These are phyloP conservation scores for Termitomyces sp. DNA, from an alignment of 768 basidiomycete genomes.

Conservation along the genomic window DNA sequence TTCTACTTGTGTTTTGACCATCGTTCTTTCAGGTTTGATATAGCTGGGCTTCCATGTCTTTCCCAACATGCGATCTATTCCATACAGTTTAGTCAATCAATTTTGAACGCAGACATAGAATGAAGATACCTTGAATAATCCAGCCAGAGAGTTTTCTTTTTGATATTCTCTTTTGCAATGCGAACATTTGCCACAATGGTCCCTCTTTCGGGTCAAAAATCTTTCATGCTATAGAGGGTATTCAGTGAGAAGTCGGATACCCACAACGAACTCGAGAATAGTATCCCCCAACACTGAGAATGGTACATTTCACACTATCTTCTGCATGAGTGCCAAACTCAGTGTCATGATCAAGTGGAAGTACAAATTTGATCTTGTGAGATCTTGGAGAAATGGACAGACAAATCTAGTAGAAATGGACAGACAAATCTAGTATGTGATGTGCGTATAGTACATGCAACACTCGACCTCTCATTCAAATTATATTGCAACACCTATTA, in stretches of 20 bases:
- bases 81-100: background rate
- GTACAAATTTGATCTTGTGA: too few species aligned
- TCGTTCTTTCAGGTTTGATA: slow-evolving; percentile 11
- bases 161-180: slow-evolving; percentile 61
- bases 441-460: too few species aligned
- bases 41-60: slow-evolving; percentile 50
- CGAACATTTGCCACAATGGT: slow-evolving; percentile 68
- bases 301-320: too few species aligned
- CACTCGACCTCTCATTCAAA: too few species aligned
- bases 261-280: slow-evolving; percentile 60
- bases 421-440: too few species aligned
- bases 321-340: too few species aligned
- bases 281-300: slow-evolving; percentile 78
- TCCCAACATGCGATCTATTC: slow-evolving; percentile 37
- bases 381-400: too few species aligned
- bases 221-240: slow-evolving; percentile 81
- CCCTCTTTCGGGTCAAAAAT: slow-evolving; percentile 64
- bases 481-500: background rate
- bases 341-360: too few species aligned
- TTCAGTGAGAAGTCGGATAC: slow-evolving; percentile 54
- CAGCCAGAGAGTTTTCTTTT: slow-evolving; percentile 49
- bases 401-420: too few species aligned
- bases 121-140: slow-evolving; percentile 56
- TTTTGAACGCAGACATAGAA: background rate
- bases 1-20: background rate